phyloP scores from a whole-genome alignment of 345 rosid species.

The Cochlearia excelsa region DNA sequence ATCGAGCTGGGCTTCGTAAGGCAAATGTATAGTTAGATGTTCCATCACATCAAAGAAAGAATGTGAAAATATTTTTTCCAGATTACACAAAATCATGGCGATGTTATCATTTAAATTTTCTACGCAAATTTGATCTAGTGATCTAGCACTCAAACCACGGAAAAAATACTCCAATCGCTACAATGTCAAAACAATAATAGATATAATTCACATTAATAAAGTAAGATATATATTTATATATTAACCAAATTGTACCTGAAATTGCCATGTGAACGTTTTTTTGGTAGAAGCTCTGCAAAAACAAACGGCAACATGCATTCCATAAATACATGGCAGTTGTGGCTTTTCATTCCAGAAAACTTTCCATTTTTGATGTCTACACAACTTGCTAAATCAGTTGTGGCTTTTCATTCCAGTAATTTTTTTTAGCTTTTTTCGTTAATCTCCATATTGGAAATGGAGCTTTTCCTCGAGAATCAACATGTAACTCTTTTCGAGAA shows the following conservation, averaged over 20 bases:
- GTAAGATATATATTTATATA: neutral
- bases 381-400: neutral
- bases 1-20: neutral
- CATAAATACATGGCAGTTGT: neutral
- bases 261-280: neutral
- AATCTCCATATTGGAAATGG: neutral
- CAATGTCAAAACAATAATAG: too few relatives aligned
- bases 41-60: constrained; percentile 9
- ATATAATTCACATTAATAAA: too few relatives aligned
- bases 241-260: neutral
- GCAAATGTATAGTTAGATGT: neutral
- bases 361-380: neutral
- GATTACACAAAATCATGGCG: neutral
- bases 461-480: neutral
- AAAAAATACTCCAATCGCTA: neutral
- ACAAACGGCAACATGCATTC: neutral
- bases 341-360: neutral
- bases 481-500: neutral
- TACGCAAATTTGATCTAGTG: neutral
- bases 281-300: neutral
- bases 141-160: neutral
- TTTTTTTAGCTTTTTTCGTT: neutral
- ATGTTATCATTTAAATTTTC: neutral
- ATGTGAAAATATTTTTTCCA: neutral
- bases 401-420: neutral